Percentiles rank a stretch among this genome's conserved stretches.
phyloP scores from a whole-genome alignment of 2,329 filamentous ascomycete species.

The Corinectria fuckeliana region DNA sequence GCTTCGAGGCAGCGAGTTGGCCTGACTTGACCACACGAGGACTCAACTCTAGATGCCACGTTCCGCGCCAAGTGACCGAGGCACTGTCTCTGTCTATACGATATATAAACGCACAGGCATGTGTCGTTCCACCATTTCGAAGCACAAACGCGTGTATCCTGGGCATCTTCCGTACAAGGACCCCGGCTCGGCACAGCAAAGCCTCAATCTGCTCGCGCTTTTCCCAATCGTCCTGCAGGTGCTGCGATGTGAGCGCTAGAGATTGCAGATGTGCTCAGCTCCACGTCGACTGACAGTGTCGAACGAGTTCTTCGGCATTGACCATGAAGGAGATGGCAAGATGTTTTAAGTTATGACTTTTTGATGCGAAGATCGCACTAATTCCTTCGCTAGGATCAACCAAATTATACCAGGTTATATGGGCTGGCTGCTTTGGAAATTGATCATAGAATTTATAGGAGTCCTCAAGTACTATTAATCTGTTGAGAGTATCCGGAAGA shows the following conservation, averaged over 20 bases:
- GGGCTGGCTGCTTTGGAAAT: constrained; percentile 4
- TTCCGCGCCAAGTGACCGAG: constrained; percentile 43
- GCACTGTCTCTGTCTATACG: constrained; percentile 25
- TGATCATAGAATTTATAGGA: constrained; percentile 26
- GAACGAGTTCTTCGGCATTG: constrained; percentile 40
- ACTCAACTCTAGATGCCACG: constrained; percentile 39
- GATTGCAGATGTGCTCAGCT: constrained; percentile 40
- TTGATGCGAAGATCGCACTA: constrained; percentile 32
- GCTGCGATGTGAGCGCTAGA: constrained; percentile 43
- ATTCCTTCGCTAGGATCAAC: constrained; percentile 16
- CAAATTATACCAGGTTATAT: constrained; percentile 8
- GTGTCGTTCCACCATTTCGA: constrained; percentile 41
- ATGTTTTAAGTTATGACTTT: constrained; percentile 37
- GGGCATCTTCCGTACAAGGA: constrained; percentile 39
- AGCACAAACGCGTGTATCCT: constrained; percentile 41
- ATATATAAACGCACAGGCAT: constrained; percentile 45
- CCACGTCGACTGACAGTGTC: constrained; percentile 30
- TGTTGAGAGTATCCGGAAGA: constrained; percentile 36
- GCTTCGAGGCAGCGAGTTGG: constrained; percentile 10
- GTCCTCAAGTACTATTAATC: constrained; percentile 39
- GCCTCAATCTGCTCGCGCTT: constrained; percentile 24
- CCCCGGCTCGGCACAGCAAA: constrained; percentile 36
- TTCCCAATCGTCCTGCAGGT: constrained; percentile 26
- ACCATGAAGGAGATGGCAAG: constrained; percentile 41
- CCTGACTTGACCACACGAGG: constrained; percentile 33